Evolutionary conservation across 352 stramenopile genomes (phyloP), one percentile per base, ranked within the genome.

Genomic region (Phytophthora pluvialis): DNA sequence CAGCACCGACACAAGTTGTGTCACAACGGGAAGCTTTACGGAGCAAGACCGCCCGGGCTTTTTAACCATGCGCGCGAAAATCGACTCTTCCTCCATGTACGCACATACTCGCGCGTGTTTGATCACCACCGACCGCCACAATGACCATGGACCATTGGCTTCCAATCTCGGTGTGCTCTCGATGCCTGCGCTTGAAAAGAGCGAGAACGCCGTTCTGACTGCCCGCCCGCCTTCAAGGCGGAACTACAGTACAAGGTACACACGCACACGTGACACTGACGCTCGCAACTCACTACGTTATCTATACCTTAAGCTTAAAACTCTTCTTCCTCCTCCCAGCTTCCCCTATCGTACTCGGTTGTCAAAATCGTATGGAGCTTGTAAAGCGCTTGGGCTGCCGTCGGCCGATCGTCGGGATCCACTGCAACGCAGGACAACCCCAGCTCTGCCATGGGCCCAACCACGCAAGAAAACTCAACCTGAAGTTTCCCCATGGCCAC

Each of bases 401-500:
- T 79, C 0, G 78, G 72, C 4, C 70, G 72, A 12, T 77, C 58
- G 0, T 45, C 29, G 5, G 73, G 58, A 32, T 87, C 39, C 9
- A 83, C 47, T 11, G 63, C 47, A 9, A 81, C 70, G 42, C 71
- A 87, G 5, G 68, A 51, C 13, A 65, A 56, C 0, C 56, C 66
- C 25, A 75, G 18, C 21, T 72, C 53, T 3, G 60, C 35, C 29
- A 78, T 64, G 1, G 60, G 46, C 44, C 9, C 28, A 1, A 11
- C 21, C 21, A 21, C 36, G 12, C 31, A 48, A 6, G 75, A 81
- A 46, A 84, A 81, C 40, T 66, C 18, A 3, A 81, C 61, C 1
- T 31, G 63, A 12, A 88, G 26, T 40, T 72, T 70, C 3, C 78
- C 78, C 21, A 73, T 65, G 4, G 75, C 71, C 3, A 83, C 75